These are phyloP conservation scores for Hermanozyma aechmeae DNA, from an alignment of 805 yeast species.

Conservation along the genomic window DNA sequence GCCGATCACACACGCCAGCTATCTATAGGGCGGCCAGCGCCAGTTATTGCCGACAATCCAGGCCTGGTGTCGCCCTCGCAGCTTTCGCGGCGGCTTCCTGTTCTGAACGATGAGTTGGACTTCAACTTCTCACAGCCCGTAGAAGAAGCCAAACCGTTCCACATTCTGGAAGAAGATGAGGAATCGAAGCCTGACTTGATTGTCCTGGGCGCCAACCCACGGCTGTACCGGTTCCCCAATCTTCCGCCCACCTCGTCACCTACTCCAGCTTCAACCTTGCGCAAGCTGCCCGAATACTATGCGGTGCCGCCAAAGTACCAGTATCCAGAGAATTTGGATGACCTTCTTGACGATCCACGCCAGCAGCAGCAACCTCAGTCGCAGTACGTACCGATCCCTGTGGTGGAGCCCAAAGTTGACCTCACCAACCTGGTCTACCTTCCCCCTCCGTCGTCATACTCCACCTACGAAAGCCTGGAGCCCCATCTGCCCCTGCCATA, in stretches of 20 bases:
- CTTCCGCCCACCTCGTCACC: no score
- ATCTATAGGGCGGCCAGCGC: slow-evolving; percentile 36
- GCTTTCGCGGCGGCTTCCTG: slow-evolving; percentile 4
- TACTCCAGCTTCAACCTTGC: slow-evolving; percentile 22
- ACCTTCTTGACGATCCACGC: slow-evolving; percentile 11
- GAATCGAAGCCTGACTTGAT: slow-evolving; percentile 29
- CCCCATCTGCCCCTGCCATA: slow-evolving; percentile 14
- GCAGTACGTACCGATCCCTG: slow-evolving; percentile 33
- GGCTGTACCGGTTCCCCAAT: slow-evolving; percentile 53
- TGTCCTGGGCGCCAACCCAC: slow-evolving; percentile 37
- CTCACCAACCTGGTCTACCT: slow-evolving; percentile 14
- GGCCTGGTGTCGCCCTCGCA: slow-evolving; percentile 24
- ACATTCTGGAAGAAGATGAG: slow-evolving; percentile 21
- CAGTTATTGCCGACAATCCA: no score
- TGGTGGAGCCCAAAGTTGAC: slow-evolving; percentile 22
- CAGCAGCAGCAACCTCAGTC: no score
- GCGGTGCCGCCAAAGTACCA: slow-evolving; percentile 7
- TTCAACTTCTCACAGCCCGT: slow-evolving; percentile 11
- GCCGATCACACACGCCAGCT: slow-evolving; percentile 54
- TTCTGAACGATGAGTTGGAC: slow-evolving; percentile 9
- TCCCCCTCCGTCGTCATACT: slow-evolving; percentile 30
- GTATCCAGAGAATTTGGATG: slow-evolving; percentile 29
- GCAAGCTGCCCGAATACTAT: no score
- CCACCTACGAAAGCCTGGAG: slow-evolving; percentile 26
- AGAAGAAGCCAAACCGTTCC: slow-evolving; percentile 13